Percentiles rank a stretch among this genome's conserved stretches.
Conservation (phyloP, 2,329 filamentous ascomycete genomes). For the Podosphaera aphanis region DNA sequence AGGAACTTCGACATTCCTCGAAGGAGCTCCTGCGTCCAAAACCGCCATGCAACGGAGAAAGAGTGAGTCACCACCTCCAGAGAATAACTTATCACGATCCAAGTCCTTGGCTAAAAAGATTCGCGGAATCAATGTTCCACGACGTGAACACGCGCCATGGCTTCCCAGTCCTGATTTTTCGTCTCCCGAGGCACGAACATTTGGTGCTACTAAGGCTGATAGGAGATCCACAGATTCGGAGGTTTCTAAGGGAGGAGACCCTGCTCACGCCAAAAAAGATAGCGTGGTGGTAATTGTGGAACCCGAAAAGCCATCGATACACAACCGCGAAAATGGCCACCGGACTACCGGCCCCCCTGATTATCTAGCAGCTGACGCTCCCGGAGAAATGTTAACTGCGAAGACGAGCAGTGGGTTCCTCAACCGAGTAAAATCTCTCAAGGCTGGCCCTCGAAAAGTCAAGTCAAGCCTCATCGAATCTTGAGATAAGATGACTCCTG, state of each 20-base stretch:
- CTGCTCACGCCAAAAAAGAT: slow-evolving; percentile 28
- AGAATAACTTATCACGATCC: slow-evolving; percentile 53
- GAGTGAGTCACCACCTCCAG: slow-evolving; percentile 32
- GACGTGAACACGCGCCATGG: slow-evolving; percentile 35
- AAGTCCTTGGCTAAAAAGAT: slow-evolving; percentile 88
- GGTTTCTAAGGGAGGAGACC: slow-evolving; percentile 37
- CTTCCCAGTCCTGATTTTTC: slow-evolving; percentile 30
- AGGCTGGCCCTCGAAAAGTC: slow-evolving; percentile 36
- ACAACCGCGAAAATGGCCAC: slow-evolving; percentile 31
- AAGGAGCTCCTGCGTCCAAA: slow-evolving; percentile 71
- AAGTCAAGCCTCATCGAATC: slow-evolving; percentile 11
- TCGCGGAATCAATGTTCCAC: slow-evolving; percentile 56
- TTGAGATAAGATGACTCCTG: neutral
- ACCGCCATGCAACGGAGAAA: slow-evolving; percentile 55
- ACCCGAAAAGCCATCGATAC: slow-evolving; percentile 18
- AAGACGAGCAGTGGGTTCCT: slow-evolving; percentile 37
- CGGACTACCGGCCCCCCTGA: slow-evolving; percentile 30
- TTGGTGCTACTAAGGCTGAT: slow-evolving; percentile 20
- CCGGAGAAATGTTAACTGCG: slow-evolving; percentile 4
- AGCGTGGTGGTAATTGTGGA: slow-evolving; percentile 21
- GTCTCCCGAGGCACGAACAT: slow-evolving; percentile 14
- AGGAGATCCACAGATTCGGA: slow-evolving; percentile 51
- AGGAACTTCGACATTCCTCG: slow-evolving; percentile 85
- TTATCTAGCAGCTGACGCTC: slow-evolving; percentile 33
- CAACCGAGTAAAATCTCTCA: slow-evolving; percentile 61